Conservation (phyloP, 139 green algal genomes). For the Penium margaritaceum region DNA sequence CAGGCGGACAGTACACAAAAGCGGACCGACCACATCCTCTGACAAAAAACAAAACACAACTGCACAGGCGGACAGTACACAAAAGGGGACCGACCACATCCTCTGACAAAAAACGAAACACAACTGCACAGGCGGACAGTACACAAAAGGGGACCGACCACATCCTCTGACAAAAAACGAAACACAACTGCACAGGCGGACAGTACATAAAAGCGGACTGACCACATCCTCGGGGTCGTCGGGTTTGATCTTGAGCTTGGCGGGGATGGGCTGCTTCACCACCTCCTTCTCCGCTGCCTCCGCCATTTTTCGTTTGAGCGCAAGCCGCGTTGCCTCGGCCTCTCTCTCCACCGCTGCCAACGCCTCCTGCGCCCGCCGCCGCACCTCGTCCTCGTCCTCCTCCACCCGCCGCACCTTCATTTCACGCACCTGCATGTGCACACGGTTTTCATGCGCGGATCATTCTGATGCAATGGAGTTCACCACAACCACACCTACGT, state of each 20-base stretch:
- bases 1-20: too few species aligned
- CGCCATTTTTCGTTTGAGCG: constrained; percentile 34
- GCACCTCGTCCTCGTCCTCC: constrained; percentile 37
- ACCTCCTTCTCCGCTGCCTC: not conserved
- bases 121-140: too few species aligned
- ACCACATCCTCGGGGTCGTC: constrained; percentile 44
- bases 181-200: too few species aligned
- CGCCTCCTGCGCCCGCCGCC: not conserved
- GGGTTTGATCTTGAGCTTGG: constrained; percentile 34
- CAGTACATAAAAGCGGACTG: not conserved
- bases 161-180: too few species aligned
- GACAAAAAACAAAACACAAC: too few species aligned
- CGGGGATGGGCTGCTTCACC: constrained; percentile 8
- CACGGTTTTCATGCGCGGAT: too few species aligned
- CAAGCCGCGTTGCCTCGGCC: constrained; percentile 18
- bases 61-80: too few species aligned
- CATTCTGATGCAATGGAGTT: not conserved
- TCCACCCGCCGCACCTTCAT: constrained; percentile 16
- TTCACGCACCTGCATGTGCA: not conserved
- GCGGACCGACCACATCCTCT: too few species aligned
- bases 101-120: too few species aligned
- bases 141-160: too few species aligned
- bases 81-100: too few species aligned
- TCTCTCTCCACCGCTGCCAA: constrained; percentile 25
- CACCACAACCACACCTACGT: not conserved